A percentile compares a stretch with the other conserved stretches of the same genome.
phyloP scores from a whole-genome alignment of 1,139 yeast genomes.

The Entelexis paramagnoliae region DNA sequence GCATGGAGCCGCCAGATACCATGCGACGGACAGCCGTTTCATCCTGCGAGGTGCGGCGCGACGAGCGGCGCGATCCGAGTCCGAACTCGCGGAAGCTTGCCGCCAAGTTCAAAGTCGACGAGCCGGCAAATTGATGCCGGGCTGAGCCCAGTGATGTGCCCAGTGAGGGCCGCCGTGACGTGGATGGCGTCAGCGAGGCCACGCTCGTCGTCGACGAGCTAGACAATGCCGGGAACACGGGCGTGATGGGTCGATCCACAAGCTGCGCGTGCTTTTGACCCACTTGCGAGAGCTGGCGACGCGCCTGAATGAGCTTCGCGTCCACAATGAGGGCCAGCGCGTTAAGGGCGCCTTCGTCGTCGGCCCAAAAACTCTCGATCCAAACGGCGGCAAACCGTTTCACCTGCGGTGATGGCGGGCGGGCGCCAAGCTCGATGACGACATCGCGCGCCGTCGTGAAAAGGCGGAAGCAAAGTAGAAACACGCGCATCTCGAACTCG shows the following conservation, averaged over 20 bases:
- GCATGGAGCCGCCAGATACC: background rate
- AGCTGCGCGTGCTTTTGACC: conserved; percentile 8
- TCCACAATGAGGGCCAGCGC: conserved; percentile 11
- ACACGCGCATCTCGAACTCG: conserved; percentile 33
- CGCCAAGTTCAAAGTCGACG: conserved; percentile 11
- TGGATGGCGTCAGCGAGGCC: background rate
- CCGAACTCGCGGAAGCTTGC: conserved; percentile 17
- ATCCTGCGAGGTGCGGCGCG: conserved; percentile 12
- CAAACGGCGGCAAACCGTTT: conserved; percentile 64
- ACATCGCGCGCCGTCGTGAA: conserved; percentile 63
- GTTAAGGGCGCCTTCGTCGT: conserved; percentile 47
- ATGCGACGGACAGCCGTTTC: background rate
- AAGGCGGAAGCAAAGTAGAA: conserved; percentile 68
- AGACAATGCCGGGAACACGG: background rate
- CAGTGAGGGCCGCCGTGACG: background rate
- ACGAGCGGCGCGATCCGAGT: conserved; percentile 12
- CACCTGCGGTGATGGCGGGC: conserved; percentile 48
- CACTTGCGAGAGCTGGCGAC: background rate
- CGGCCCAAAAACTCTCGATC: conserved; percentile 84
- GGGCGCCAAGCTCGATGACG: conserved; percentile 57
- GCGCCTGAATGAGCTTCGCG: background rate
- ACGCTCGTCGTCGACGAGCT: background rate
- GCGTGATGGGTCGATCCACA: conserved; percentile 6
- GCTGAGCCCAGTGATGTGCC: background rate
- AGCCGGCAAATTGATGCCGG: background rate